Evolutionary conservation across 495 filamentous ascomycete species (phyloP).

Genomic region (Delitschia confertaspora): DNA sequence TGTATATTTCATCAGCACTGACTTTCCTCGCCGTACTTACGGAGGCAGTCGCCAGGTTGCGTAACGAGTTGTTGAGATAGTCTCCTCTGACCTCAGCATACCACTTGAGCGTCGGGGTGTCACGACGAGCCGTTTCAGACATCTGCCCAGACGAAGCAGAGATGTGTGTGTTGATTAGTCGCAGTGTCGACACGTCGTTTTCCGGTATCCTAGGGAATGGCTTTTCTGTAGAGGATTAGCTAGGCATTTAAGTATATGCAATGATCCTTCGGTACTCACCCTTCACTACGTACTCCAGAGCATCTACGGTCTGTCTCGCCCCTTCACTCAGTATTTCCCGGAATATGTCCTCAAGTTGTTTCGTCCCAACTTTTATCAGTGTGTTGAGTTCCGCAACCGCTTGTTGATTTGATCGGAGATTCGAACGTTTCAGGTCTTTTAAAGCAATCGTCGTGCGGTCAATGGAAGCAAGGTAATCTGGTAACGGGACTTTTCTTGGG

Average conservation of each 20-base stretch:
- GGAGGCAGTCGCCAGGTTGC: constrained; percentile 79
- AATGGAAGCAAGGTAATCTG: constrained; percentile 80
- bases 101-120: constrained; percentile 57
- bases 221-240: constrained; percentile 41
- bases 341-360: constrained; percentile 74
- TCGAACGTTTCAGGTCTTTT: constrained; percentile 69
- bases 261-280: constrained; percentile 51
- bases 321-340: constrained; percentile 65
- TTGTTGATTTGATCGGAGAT: constrained; percentile 83
- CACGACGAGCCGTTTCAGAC: constrained; percentile 40
- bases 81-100: constrained; percentile 80
- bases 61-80: constrained; percentile 68
- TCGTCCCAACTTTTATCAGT: constrained; percentile 66
- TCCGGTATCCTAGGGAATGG: constrained; percentile 57
- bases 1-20: constrained; percentile 69
- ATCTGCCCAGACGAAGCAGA: constrained; percentile 44
- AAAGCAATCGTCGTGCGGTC: constrained; percentile 79
- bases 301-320: constrained; percentile 63
- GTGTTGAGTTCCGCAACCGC: constrained; percentile 71
- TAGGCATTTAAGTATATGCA: constrained; percentile 34
- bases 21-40: constrained; percentile 80
- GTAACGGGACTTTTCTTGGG: constrained; percentile 67
- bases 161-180: constrained; percentile 50
- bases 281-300: constrained; percentile 89
- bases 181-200: constrained; percentile 49